A percentile compares a stretch with the other conserved stretches of the same genome.
phyloP scores from a whole-genome alignment of 75 land plant species.

The Pinus albicaulis region DNA sequence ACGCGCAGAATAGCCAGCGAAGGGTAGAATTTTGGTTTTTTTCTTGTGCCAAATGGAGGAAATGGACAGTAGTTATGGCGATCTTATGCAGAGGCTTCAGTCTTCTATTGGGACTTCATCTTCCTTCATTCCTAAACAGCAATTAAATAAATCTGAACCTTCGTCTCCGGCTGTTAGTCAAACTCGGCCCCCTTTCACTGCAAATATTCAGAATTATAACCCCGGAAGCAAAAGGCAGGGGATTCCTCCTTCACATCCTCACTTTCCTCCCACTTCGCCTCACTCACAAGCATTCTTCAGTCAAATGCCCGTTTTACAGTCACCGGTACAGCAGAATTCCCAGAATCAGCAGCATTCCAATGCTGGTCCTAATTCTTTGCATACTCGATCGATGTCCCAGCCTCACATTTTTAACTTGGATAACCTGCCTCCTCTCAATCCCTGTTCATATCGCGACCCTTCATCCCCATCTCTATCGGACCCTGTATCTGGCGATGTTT shows the following conservation, averaged over 20 bases:
- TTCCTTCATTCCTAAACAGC: constrained; percentile 22
- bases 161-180: constrained; percentile 20
- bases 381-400: constrained; percentile 48
- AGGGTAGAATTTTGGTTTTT: not conserved
- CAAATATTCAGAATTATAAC: constrained; percentile 10
- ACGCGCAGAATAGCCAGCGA: too few relatives aligned
- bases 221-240: constrained; percentile 17
- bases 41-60: constrained; percentile 15
- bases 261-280: constrained; percentile 38
- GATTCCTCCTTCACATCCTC: constrained; percentile 41
- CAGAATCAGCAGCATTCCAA: constrained; percentile 12
- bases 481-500: constrained; percentile 34
- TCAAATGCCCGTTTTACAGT: constrained; percentile 29
- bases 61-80: constrained; percentile 15
- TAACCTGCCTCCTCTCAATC: constrained; percentile 58
- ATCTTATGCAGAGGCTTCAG: constrained; percentile 34
- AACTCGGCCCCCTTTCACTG: constrained; percentile 15
- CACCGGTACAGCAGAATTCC: constrained; percentile 19
- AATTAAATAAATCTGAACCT: constrained; percentile 12
- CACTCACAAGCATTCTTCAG: constrained; percentile 8
- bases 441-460: constrained; percentile 38
- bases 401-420: constrained; percentile 56
- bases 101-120: constrained; percentile 31
- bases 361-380: constrained; percentile 15
- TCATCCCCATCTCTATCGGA: constrained; percentile 23